These are phyloP conservation scores for Pugionium cornutum DNA, from an alignment of 345 rosid genomes.

Conservation along the genomic window DNA sequence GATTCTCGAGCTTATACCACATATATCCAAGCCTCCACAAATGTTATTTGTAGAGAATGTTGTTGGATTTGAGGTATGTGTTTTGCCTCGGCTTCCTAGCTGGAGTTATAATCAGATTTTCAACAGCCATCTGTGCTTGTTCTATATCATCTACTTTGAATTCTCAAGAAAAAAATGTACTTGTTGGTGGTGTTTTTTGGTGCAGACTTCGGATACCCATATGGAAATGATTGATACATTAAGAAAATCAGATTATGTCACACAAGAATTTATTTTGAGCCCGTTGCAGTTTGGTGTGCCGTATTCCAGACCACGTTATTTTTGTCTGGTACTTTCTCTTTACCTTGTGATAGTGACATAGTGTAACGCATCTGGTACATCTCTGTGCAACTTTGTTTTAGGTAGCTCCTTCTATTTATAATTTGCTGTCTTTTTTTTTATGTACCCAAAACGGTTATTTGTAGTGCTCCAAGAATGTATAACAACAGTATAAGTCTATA, in stretches of 20 bases:
- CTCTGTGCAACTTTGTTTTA: slow-evolving; percentile 18
- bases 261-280: slow-evolving; percentile 85
- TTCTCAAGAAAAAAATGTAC: neutral
- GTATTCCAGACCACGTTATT: slow-evolving; percentile 96
- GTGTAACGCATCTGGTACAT: neutral
- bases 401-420: too few species aligned
- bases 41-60: slow-evolving; percentile 82
- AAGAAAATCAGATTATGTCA: slow-evolving; percentile 51
- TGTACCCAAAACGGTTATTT: neutral
- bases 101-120: neutral
- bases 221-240: slow-evolving; percentile 70
- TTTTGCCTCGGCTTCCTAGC: slow-evolving; percentile 14
- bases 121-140: neutral
- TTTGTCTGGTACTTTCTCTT: slow-evolving; percentile 70
- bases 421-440: too few species aligned
- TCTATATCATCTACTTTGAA: neutral
- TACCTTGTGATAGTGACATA: neutral
- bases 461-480: neutral
- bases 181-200: slow-evolving; percentile 24
- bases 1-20: slow-evolving; percentile 86
- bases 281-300: slow-evolving; percentile 93
- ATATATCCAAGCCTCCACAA: slow-evolving; percentile 56
- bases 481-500: neutral
- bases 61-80: slow-evolving; percentile 82
- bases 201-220: slow-evolving; percentile 85